A percentile compares a stretch with the other conserved stretches of the same genome.
phyloP scores from a whole-genome alignment of 2,329 filamentous ascomycete genomes.

The Hymenoscyphus occultus region DNA sequence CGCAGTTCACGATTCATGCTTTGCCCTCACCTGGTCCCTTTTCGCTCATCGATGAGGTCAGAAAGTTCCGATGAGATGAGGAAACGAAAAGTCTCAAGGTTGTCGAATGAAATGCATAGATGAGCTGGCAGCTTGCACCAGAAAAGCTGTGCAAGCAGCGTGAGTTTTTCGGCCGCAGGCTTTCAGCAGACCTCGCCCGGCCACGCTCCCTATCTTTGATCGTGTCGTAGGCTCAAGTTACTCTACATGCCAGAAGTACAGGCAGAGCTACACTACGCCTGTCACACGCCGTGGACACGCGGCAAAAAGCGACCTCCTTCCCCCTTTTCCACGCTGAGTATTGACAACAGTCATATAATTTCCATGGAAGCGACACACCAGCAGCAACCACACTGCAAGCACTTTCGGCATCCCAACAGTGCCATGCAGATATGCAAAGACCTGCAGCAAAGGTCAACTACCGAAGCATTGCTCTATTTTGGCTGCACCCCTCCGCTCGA shows the following conservation, averaged over 20 bases:
- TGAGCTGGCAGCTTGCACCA: conserved; percentile 9
- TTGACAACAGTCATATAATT: conserved; percentile 5
- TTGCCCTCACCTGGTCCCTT: neutral
- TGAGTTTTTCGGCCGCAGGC: neutral
- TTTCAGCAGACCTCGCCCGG: neutral
- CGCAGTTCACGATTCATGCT: neutral
- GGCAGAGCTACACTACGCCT: conserved; percentile 19
- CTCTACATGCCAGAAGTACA: conserved; percentile 6
- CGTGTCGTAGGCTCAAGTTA: conserved; percentile 2
- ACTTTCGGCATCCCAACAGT: conserved; percentile 3
- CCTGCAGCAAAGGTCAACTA: conserved; percentile 2
- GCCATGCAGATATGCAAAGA: conserved; percentile 3
- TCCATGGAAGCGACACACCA: neutral
- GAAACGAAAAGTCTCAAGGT: conserved; percentile 1
- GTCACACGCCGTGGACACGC: conserved; percentile 32
- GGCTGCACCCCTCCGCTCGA: neutral
- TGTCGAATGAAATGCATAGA: conserved; percentile 9
- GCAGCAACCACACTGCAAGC: neutral
- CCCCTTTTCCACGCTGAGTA: conserved; percentile 17
- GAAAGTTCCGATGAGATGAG: conserved; percentile 6
- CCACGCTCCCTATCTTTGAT: neutral
- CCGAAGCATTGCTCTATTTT: conserved; percentile 1
- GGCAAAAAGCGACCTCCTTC: conserved; percentile 25
- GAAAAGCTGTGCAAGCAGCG: conserved; percentile 3
- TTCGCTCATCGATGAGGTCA: conserved; percentile 5